phyloP scores from a whole-genome alignment of 345 rosid genomes.

The Nasturtium officinale region DNA sequence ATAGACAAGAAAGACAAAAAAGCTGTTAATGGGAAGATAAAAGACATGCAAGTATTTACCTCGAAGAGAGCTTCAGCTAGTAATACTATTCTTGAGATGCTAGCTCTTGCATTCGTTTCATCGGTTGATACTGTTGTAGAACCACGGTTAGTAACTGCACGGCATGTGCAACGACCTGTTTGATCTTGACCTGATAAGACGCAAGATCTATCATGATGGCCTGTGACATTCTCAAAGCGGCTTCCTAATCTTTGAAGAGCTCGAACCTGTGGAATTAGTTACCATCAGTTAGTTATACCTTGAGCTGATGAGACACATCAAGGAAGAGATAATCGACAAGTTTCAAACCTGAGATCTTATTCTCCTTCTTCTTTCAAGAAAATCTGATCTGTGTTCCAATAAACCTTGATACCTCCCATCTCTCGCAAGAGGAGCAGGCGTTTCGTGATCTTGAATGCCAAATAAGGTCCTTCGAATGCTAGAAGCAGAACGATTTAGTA shows the following conservation, averaged over 20 bases:
- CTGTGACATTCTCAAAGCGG: slow-evolving; percentile 85
- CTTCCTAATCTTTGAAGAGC: slow-evolving; percentile 94
- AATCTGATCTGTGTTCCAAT: slow-evolving; percentile 83
- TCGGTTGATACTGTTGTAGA: slow-evolving; percentile 47
- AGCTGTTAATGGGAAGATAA: neutral
- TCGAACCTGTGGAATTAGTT: slow-evolving; percentile 59
- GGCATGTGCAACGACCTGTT: slow-evolving; percentile 81
- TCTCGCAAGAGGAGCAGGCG: slow-evolving; percentile 64
- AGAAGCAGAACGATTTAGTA: slow-evolving; percentile 55
- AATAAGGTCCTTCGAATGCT: slow-evolving; percentile 54
- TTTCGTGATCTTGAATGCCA: slow-evolving; percentile 58
- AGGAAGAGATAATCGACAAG: neutral
- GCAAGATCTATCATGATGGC: slow-evolving; percentile 91
- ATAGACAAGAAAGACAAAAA: slow-evolving; percentile 11
- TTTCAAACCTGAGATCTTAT: slow-evolving; percentile 91
- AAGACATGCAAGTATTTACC: slow-evolving; percentile 46
- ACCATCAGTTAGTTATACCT: slow-evolving; percentile 18
- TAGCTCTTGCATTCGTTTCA: slow-evolving; percentile 81
- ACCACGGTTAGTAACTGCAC: slow-evolving; percentile 52
- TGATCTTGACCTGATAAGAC: slow-evolving; percentile 87
- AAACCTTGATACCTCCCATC: slow-evolving; percentile 83
- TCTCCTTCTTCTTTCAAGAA: slow-evolving; percentile 90
- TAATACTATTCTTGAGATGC: slow-evolving; percentile 97
- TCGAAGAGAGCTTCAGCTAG: slow-evolving; percentile 97
- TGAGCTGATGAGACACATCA: slow-evolving; percentile 6